These are phyloP conservation scores for Phytomonas francai DNA, from an alignment of 208 protist genomes.

Conservation along the genomic window DNA sequence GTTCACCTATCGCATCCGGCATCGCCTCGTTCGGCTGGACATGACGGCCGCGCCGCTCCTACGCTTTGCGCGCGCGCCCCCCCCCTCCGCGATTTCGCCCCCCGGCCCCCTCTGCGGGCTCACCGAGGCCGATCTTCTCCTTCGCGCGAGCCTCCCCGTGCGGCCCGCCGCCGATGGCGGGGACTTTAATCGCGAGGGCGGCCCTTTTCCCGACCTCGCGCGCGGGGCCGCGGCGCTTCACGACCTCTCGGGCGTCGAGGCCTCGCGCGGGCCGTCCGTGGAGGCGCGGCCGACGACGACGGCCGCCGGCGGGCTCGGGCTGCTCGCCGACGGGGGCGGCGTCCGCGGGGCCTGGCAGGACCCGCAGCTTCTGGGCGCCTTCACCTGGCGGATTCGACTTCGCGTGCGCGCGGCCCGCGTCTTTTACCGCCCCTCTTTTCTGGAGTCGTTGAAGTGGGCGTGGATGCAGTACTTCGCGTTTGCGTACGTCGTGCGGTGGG, in stretches of 20 bases:
- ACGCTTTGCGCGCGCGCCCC: constrained; percentile 17
- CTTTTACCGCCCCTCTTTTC: constrained; percentile 49
- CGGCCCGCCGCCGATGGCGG: neutral
- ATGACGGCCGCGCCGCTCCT: constrained; percentile 69
- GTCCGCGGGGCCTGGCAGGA: constrained; percentile 44
- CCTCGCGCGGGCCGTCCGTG: constrained; percentile 52
- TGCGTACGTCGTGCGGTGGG: constrained; percentile 59
- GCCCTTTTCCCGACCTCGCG: constrained; percentile 31
- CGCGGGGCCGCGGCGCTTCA: constrained; percentile 35
- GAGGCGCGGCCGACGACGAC: constrained; percentile 25
- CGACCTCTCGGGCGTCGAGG: constrained; percentile 49
- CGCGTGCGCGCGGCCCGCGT: constrained; percentile 43
- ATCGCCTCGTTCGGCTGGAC: constrained; percentile 35
- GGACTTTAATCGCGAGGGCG: constrained; percentile 32
- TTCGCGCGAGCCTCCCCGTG: constrained; percentile 47
- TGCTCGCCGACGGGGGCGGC: constrained; percentile 17
- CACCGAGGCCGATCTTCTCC: constrained; percentile 55
- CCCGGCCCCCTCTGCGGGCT: constrained; percentile 39
- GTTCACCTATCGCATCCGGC: constrained; percentile 54
- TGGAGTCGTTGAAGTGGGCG: constrained; percentile 68
- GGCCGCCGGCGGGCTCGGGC: constrained; percentile 32
- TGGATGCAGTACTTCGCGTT: constrained; percentile 84
- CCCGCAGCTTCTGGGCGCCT: constrained; percentile 47
- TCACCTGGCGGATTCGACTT: constrained; percentile 62
- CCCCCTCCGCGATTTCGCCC: constrained; percentile 12